Percentiles rank a stretch among this genome's conserved stretches.
phyloP scores from a whole-genome alignment of 345 rosid species.

The Citrus reticulata region DNA sequence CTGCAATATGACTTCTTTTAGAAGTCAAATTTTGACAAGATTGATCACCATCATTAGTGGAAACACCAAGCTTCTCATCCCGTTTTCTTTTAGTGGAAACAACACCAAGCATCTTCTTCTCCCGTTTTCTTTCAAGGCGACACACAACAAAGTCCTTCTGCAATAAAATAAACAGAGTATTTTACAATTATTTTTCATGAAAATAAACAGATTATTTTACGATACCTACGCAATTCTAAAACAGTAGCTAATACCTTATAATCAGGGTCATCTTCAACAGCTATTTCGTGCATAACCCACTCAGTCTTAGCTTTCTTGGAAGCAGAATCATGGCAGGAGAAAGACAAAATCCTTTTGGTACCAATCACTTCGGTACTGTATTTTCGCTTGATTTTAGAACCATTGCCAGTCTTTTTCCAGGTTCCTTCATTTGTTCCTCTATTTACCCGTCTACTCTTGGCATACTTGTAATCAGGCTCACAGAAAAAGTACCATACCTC shows the following conservation, averaged over 20 bases:
- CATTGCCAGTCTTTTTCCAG: slow-evolving; percentile 46
- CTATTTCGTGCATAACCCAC: slow-evolving; percentile 2
- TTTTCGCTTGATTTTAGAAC: slow-evolving; percentile 15
- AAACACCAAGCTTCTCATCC: neutral
- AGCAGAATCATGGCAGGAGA: neutral
- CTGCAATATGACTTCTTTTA: neutral
- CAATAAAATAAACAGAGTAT: neutral
- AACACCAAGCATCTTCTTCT: neutral
- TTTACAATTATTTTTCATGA: neutral
- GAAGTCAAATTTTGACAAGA: neutral
- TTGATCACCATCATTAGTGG: neutral
- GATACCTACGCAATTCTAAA: neutral
- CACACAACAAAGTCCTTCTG: slow-evolving; percentile 3
- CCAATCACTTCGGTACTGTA: slow-evolving; percentile 24
- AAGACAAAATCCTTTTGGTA: slow-evolving; percentile 35
- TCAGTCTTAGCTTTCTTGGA: neutral
- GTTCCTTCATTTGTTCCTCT: slow-evolving; percentile 31
- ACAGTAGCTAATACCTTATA: neutral
- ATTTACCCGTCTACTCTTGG: slow-evolving; percentile 9
- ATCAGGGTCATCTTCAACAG: neutral
- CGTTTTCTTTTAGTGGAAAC: too few relatives aligned
- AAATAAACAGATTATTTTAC: neutral
- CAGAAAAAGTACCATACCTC: too few relatives aligned
- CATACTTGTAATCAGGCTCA: neutral
- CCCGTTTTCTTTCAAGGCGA: neutral